Evolutionary conservation across 805 yeast species (phyloP).

Genomic region (Suhomyces kilbournensis): DNA sequence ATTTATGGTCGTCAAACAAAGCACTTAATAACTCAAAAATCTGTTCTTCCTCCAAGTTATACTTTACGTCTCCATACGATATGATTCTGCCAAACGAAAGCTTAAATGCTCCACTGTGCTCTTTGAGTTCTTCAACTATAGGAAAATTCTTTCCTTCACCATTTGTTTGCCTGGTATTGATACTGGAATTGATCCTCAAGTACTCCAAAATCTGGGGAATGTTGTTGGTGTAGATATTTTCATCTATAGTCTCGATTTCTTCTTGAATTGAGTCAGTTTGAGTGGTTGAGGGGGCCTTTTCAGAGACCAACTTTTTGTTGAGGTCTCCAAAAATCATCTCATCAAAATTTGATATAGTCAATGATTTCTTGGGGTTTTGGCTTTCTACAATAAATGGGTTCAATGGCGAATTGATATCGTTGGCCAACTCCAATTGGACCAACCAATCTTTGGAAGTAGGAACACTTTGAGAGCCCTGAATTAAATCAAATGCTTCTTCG

Average conservation of each 20-base stretch:
- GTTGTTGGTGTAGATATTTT: slow-evolving; percentile 9
- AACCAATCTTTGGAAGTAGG: slow-evolving; percentile 62
- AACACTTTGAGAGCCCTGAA: slow-evolving; percentile 43
- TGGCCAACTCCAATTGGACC: slow-evolving; percentile 54
- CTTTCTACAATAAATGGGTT: slow-evolving; percentile 22
- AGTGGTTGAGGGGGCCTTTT: slow-evolving; percentile 14
- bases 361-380: slow-evolving; percentile 9
- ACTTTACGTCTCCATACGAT: slow-evolving; percentile 1
- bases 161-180: slow-evolving; percentile 13
- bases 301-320: slow-evolving; percentile 19
- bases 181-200: slow-evolving; percentile 21
- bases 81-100: not conserved
- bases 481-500: slow-evolving; percentile 31
- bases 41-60: slow-evolving; percentile 21
- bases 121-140: slow-evolving; percentile 7
- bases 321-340: slow-evolving; percentile 48
- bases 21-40: slow-evolving; percentile 60
- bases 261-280: slow-evolving; percentile 2
- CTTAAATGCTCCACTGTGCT: not conserved
- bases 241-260: slow-evolving; percentile 2
- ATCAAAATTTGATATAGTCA: slow-evolving; percentile 41
- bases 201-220: slow-evolving; percentile 15
- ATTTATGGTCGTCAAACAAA: slow-evolving; percentile 42
- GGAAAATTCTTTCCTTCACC: slow-evolving; percentile 24
- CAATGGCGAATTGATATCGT: slow-evolving; percentile 43